Conservation (phyloP, 2,329 filamentous ascomycete genomes). For the Colletotrichum melonis region DNA sequence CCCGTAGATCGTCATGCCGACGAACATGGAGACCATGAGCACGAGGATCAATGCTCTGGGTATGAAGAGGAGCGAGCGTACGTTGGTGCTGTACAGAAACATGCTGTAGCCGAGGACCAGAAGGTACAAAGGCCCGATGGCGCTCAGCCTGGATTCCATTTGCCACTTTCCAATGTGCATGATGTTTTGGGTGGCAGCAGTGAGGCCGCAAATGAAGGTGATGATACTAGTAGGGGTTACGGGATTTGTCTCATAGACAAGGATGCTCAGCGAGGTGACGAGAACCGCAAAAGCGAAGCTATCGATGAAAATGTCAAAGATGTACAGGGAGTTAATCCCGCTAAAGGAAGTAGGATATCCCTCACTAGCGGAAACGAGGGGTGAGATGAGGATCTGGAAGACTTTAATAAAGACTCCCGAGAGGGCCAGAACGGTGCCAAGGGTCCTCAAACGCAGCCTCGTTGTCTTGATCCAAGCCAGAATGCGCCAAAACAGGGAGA, state of each 20-base stretch:
- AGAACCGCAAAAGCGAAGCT: conserved; percentile 58
- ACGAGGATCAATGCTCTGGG: conserved; percentile 53
- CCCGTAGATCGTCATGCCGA: conserved; percentile 51
- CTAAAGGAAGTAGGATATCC: conserved; percentile 39
- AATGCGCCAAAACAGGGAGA: conserved; percentile 62
- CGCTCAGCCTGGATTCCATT: conserved; percentile 49
- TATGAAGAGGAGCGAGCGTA: conserved; percentile 56
- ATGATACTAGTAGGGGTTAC: conserved; percentile 55
- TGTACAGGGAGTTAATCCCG: conserved; percentile 57
- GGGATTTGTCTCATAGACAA: conserved; percentile 59
- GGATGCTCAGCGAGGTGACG: conserved; percentile 56
- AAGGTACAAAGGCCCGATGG: conserved; percentile 52
- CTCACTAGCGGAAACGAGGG: conserved; percentile 41
- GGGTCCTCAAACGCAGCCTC: conserved; percentile 56
- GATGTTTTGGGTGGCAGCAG: conserved; percentile 49
- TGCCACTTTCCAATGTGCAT: conserved; percentile 57
- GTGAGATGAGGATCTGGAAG: conserved; percentile 48
- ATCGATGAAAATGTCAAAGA: conserved; percentile 61
- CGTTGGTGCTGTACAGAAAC: conserved; percentile 56
- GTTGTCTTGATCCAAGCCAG: conserved; percentile 63
- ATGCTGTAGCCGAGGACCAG: conserved; percentile 53
- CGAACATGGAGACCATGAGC: conserved; percentile 50
- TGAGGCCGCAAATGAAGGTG: conserved; percentile 55
- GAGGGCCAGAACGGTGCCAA: conserved; percentile 55
- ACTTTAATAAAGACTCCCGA: conserved; percentile 52